phyloP scores from a whole-genome alignment of 768 basidiomycete species.

The Mycena indigotica region DNA sequence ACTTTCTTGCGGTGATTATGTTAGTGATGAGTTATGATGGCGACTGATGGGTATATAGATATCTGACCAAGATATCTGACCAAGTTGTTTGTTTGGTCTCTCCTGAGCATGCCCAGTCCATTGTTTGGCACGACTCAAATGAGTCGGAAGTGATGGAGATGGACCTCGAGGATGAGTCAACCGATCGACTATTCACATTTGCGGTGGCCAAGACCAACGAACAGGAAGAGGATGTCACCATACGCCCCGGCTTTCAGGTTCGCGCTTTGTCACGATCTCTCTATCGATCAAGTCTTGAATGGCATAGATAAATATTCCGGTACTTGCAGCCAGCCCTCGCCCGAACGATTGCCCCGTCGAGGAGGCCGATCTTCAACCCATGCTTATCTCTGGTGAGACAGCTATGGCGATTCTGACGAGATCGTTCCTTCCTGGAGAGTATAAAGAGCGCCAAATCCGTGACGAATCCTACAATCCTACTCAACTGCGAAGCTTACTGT shows the following conservation, averaged over 20 bases:
- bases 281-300: too few species aligned
- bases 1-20: slow-evolving; percentile 59
- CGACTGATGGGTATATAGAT: slow-evolving; percentile 37
- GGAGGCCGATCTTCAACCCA: slow-evolving; percentile 23
- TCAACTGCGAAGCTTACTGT: slow-evolving; percentile 27
- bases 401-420: slow-evolving; percentile 42
- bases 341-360: slow-evolving; percentile 11
- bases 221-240: slow-evolving; percentile 52
- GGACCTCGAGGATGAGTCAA: slow-evolving; percentile 42
- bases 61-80: slow-evolving; percentile 61
- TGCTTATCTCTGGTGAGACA: slow-evolving; percentile 42
- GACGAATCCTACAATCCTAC: slow-evolving; percentile 5
- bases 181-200: slow-evolving; percentile 54
- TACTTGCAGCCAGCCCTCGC: slow-evolving; percentile 8
- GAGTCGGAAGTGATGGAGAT: slow-evolving; percentile 28
- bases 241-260: slow-evolving; percentile 50
- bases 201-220: slow-evolving; percentile 57
- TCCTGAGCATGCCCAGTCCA: slow-evolving; percentile 42
- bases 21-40: neutral
- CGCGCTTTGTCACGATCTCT: slow-evolving; percentile 1
- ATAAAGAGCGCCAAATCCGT: neutral
- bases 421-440: slow-evolving; percentile 22
- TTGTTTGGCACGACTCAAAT: slow-evolving; percentile 50
- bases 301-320: slow-evolving; percentile 20
- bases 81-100: slow-evolving; percentile 57